Base-by-base conservation (phyloP, 306 rosid species). In the Luffa aegyptiaca region DNA sequence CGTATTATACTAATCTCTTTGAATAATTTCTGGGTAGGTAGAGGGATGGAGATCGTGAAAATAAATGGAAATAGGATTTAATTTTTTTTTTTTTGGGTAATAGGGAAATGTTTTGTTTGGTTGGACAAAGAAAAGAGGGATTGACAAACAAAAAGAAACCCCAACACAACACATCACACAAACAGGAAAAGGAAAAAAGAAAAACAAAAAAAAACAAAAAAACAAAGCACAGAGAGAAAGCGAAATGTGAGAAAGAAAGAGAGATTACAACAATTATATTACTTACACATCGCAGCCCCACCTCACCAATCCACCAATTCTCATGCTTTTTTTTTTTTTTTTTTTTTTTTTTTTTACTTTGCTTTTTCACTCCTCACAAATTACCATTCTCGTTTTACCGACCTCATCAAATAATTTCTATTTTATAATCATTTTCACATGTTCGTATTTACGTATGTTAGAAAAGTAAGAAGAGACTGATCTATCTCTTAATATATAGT, bases 81-180 rank as follows among this genome's bases (percentile, higher is more conserved):
- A 3, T 39, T 39, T 39, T 3, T 39, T 26, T 26, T 26, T 26
- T 0, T 26, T 26, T 26, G 31, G 41, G 41, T 37, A 37, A 37
- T 42, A 42, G 46, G 3, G 4, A 48, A 57, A 57, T 57, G 63
- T 57, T 57, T 57, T 57, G 72, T 64, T 64, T 41, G 52, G 33
- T 66, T 66, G 52, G 52, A 35, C 5, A 36, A 65, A 71, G n/a
- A 31, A 12, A 71, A 46, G 49, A 20, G 57, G 20, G 56, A 20
- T 70, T 12, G 37, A 70, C 10, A 69, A 69, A 69, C 55, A 44
- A 44, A 69, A 69, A 69, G 75, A 66, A 66, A 37, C 73, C 73
- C 74, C 49, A 66, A 66, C 49, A 37, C 14, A 62, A 33, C 66
- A 61, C 71, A 65, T 35, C 44, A 65, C 72, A 6, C 20, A 71